A percentile compares a stretch with the other conserved stretches of the same genome.
phyloP scores from a whole-genome alignment of 2,329 filamentous ascomycete genomes.

The Aspergillus ochraceus region DNA sequence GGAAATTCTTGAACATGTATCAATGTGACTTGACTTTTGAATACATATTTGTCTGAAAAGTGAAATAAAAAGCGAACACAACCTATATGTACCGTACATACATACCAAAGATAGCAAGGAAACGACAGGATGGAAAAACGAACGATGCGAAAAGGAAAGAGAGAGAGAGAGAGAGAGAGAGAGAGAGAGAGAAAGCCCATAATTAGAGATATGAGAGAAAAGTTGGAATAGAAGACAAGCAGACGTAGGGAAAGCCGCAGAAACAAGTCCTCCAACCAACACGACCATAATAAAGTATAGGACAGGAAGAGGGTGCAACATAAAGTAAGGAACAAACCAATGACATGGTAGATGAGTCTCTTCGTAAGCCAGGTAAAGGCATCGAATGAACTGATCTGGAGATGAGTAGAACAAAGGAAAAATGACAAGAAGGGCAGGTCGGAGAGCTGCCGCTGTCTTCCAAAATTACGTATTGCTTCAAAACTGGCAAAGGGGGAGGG shows the following conservation, averaged over 20 bases:
- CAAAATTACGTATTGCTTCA: constrained; percentile 1
- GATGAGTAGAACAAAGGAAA: constrained; percentile 1
- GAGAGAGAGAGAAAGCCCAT: background rate
- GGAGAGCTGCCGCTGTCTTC: constrained; percentile 10
- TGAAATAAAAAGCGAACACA: background rate
- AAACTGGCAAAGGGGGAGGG: background rate
- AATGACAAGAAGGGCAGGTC: constrained; percentile 1
- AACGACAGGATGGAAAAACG: background rate
- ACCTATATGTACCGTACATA: constrained; percentile 18
- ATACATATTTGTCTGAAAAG: constrained; percentile 4
- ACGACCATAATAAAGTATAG: background rate
- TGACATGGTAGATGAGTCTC: background rate
- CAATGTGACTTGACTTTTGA: background rate
- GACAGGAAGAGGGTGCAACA: background rate
- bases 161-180: background rate
- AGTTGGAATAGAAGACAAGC: constrained; percentile 5
- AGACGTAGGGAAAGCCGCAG: background rate
- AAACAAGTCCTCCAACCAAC: background rate
- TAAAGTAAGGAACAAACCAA: background rate
- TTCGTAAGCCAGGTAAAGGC: background rate
- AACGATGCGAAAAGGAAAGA: background rate
- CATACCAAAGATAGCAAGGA: constrained; percentile 8
- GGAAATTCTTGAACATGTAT: background rate
- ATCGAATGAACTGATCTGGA: background rate
- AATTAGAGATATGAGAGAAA: constrained; percentile 1